Percentiles rank a stretch among this genome's conserved stretches.
phyloP scores from a whole-genome alignment of 1,284 basidiomycete species.

The Malassezia obtusa region DNA sequence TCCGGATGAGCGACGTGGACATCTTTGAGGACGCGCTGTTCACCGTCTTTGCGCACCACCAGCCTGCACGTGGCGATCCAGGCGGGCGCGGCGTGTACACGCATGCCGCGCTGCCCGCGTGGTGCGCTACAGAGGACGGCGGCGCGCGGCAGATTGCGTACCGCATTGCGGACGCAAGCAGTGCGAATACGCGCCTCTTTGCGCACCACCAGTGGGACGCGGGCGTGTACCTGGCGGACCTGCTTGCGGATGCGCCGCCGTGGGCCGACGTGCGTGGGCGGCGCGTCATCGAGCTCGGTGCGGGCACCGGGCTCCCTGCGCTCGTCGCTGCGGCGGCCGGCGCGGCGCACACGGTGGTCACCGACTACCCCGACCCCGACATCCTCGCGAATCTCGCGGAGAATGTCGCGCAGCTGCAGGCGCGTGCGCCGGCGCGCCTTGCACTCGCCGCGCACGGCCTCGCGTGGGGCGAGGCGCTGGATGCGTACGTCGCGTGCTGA shows the following conservation, averaged over 20 bases:
- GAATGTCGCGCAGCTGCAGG: slow-evolving; percentile 1
- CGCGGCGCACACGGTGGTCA: slow-evolving; percentile 16
- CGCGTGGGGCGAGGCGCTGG: slow-evolving; percentile 14
- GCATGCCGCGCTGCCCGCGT: slow-evolving; percentile 22
- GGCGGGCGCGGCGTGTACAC: slow-evolving; percentile 24
- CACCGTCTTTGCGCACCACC: slow-evolving; percentile 35
- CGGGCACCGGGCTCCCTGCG: slow-evolving; percentile 34
- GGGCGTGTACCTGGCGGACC: slow-evolving; percentile 30
- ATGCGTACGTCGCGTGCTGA: not conserved
- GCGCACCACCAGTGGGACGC: slow-evolving; percentile 46
- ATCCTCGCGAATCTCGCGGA: slow-evolving; percentile 5
- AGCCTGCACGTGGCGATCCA: slow-evolving; percentile 35
- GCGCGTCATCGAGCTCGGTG: slow-evolving; percentile 32
- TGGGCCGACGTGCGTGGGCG: slow-evolving; percentile 24
- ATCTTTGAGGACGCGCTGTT: slow-evolving; percentile 38
- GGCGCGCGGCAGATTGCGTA: slow-evolving; percentile 17
- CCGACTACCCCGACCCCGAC: slow-evolving; percentile 20
- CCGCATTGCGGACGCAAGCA: slow-evolving; percentile 25
- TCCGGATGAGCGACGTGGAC: slow-evolving; percentile 11
- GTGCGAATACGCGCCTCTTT: slow-evolving; percentile 33
- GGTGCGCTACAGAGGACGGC: slow-evolving; percentile 8
- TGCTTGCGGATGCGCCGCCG: slow-evolving; percentile 19
- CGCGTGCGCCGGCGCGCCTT: not conserved
- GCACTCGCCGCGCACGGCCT: slow-evolving; percentile 8
- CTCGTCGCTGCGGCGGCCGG: slow-evolving; percentile 27